phyloP scores from a whole-genome alignment of 2,329 filamentous ascomycete genomes.

The Paecilomyces sp. region DNA sequence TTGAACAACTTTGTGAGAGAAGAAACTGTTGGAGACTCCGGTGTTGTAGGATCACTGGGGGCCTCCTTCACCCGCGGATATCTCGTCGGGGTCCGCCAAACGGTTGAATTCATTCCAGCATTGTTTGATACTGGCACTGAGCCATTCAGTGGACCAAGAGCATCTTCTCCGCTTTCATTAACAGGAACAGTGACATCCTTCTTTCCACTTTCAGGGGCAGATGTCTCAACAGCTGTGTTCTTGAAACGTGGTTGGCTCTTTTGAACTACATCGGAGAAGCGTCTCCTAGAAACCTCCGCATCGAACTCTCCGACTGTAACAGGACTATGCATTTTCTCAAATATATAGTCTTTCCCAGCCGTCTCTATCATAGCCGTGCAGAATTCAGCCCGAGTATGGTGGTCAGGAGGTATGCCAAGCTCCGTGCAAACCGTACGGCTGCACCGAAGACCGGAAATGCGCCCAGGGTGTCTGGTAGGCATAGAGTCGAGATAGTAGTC shows the following conservation, averaged over 20 bases:
- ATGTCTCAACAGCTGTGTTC: neutral
- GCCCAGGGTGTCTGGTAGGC: neutral
- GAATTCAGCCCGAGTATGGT: neutral
- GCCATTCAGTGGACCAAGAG: neutral
- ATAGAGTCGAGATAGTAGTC: neutral
- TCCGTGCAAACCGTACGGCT: neutral
- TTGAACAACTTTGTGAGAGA: neutral
- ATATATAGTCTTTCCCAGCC: neutral
- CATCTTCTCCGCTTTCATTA: neutral
- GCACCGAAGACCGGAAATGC: neutral
- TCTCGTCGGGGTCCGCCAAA: neutral
- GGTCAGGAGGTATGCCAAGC: neutral
- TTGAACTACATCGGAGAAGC: neutral
- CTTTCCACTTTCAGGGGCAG: neutral
- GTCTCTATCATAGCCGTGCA: neutral
- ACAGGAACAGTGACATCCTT: neutral
- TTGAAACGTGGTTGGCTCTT: neutral
- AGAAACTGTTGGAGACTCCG: neutral
- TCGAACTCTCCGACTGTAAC: neutral
- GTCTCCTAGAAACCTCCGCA: neutral
- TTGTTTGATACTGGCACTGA: neutral
- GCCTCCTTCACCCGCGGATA: neutral
- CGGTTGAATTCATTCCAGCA: neutral
- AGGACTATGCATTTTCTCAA: neutral
- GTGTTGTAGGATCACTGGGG: neutral